Base-by-base conservation (phyloP, 129 eudicot genomes). In the Centella asiatica region DNA sequence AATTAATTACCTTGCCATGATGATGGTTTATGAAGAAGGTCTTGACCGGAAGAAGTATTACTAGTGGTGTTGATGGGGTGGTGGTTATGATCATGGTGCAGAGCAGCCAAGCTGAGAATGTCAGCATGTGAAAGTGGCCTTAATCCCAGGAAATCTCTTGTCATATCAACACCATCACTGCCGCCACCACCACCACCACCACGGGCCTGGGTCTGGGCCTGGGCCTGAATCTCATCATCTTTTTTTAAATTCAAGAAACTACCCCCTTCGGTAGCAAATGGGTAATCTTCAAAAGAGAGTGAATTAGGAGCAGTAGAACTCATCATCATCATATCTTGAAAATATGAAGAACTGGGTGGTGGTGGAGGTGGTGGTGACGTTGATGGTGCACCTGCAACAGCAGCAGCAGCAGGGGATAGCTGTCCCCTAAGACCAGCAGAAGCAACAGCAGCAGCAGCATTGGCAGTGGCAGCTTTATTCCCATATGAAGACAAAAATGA, bases 101-200 rank as follows among this genome's bases (percentile, higher is more conserved):
- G 56, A 39, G 76, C 78, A 44, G 81, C 69, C 2, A 80, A 69
- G 34, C 32, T 76, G 47, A 81, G 59, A 36, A 79, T 72, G 23
- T 77, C 83, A 73, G 69, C 69, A 39, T 85, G 78, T 6, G 97
- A 83, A 0, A 88, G 76, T 25, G 84, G 80, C 67, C 83, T 87
- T 9, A 92, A 74, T 5, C 99, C 95, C 73, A 92, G 70, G 56
- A 92, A 92, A 72, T 92, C 96, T 71, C 95, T 84, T 6, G 99
- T 92, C 84, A 78, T 79, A 11, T 77, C 83, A 47, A 77, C 89
- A 54, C 72, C 77, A 34, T 37, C 46, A 55, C 83, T 40, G n/a
- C 57, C 69, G 42, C n/a, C n/a, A n/a, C n/a, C n/a, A n/a, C n/a
- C n/a, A n/a, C n/a, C n/a, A n/a, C n/a, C n/a, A n/a, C n/a, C n/a